phyloP scores from a whole-genome alignment of 1,284 basidiomycete species.

The Thecaphora thlaspeos region DNA sequence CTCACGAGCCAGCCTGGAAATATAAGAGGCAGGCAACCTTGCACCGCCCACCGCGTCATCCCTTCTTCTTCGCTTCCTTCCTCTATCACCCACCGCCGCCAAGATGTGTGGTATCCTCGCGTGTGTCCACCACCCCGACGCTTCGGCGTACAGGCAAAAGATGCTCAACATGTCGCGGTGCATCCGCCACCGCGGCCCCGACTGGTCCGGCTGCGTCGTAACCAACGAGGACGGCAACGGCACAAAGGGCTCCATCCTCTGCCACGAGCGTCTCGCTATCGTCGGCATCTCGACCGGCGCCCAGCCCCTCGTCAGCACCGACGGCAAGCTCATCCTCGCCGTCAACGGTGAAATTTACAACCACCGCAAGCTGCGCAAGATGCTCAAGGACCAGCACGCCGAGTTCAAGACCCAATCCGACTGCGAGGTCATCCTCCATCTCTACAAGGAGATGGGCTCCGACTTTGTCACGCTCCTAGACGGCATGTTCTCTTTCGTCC shows the following conservation, averaged over 20 bases:
- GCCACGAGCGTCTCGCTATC: conserved; percentile 72
- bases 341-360: conserved; percentile 99
- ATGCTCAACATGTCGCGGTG: conserved; percentile 56
- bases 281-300: conserved; percentile 98
- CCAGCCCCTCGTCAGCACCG: conserved; percentile 85
- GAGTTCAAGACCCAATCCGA: conserved; percentile 98
- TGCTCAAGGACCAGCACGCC: conserved; percentile 64
- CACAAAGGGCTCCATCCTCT: conserved; percentile 55
- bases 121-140: conserved; percentile 54
- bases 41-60: no score
- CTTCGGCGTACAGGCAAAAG: conserved; percentile 50
- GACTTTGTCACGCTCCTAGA: conserved; percentile 67
- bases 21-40: no score
- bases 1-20: no score
- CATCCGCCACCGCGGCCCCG: conserved; percentile 58
- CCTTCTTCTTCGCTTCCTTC: neutral
- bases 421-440: conserved; percentile 87
- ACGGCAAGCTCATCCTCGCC: conserved; percentile 79
- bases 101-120: conserved; percentile 56
- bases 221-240: conserved; percentile 28
- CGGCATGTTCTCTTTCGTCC: conserved; percentile 98
- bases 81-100: neutral
- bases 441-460: conserved; percentile 58
- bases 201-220: conserved; percentile 57
- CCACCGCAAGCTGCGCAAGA: conserved; percentile 77